Conservation (phyloP, 78 protist species). For the Dictyostelium firmibasis region DNA sequence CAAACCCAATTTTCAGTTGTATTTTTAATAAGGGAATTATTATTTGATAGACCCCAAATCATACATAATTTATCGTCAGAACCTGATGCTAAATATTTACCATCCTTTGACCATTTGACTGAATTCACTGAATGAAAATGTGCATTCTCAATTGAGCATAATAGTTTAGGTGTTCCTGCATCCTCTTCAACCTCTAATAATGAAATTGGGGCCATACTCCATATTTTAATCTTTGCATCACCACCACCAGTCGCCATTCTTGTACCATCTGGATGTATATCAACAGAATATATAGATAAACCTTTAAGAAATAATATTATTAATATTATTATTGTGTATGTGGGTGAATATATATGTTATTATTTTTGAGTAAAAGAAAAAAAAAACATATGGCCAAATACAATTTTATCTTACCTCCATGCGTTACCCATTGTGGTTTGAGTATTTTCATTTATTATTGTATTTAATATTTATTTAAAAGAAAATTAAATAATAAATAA, state of each 20-base stretch:
- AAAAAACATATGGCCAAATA: no score
- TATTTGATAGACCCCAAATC: constrained; percentile 66
- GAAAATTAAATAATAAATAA: no score
- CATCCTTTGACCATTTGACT: constrained; percentile 73
- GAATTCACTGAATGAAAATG: constrained; percentile 76
- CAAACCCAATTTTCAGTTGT: constrained; percentile 55
- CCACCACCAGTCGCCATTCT: constrained; percentile 86
- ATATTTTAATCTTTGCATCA: constrained; percentile 75
- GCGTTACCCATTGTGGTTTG: constrained; percentile 62
- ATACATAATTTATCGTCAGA: constrained; percentile 68
- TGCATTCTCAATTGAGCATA: constrained; percentile 33
- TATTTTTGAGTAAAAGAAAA: no score
- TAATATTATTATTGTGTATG: neutral
- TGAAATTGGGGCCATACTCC: constrained; percentile 75
- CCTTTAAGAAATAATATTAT: neutral
- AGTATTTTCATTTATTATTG: constrained; percentile 33
- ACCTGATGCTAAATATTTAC: constrained; percentile 80
- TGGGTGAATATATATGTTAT: no score
- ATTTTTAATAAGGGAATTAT: neutral
- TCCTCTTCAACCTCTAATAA: constrained; percentile 37
- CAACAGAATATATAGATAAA: constrained; percentile 68
- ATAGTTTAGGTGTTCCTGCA: constrained; percentile 15
- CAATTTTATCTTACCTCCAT: constrained; percentile 15
- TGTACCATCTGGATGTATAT: constrained; percentile 85
- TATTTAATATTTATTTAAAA: no score